Percentiles rank a stretch among this genome's conserved stretches.
Conservation (phyloP, 1,284 basidiomycete genomes). For the Trichosporon coremiiforme region DNA sequence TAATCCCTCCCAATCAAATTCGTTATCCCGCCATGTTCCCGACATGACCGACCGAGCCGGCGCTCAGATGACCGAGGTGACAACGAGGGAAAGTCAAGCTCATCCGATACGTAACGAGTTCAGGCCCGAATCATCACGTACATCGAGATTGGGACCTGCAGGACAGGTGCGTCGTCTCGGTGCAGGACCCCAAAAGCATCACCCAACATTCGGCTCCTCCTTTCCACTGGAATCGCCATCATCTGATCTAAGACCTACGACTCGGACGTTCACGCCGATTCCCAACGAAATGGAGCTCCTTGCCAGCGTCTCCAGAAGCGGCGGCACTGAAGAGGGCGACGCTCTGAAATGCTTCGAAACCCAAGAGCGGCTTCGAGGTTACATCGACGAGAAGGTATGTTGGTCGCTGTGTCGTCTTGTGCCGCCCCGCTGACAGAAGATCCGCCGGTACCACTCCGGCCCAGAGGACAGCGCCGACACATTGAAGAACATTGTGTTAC, state of each 20-base stretch:
- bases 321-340: constrained; percentile 54
- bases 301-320: constrained; percentile 46
- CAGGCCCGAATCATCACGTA: not conserved
- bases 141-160: constrained; percentile 9
- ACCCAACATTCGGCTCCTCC: not conserved
- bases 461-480: constrained; percentile 37
- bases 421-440: constrained; percentile 20
- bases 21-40: constrained; percentile 12
- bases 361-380: constrained; percentile 48
- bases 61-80: constrained; percentile 13
- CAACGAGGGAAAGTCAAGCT: not conserved
- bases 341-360: constrained; percentile 49
- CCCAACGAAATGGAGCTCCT: constrained; percentile 46
- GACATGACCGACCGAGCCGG: constrained; percentile 2
- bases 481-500: constrained; percentile 48
- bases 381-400: constrained; percentile 51
- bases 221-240: not conserved
- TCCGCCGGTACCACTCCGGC: constrained; percentile 19
- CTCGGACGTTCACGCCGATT: constrained; percentile 16
- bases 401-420: no score
- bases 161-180: not conserved
- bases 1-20: constrained; percentile 7
- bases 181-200: not conserved
- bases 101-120: not conserved
- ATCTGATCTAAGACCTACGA: constrained; percentile 16